Percentiles rank a stretch among this genome's conserved stretches.
These are phyloP conservation scores for Gentiana straminea DNA, from an alignment of 257 asterid genomes.

Conservation along the genomic window DNA sequence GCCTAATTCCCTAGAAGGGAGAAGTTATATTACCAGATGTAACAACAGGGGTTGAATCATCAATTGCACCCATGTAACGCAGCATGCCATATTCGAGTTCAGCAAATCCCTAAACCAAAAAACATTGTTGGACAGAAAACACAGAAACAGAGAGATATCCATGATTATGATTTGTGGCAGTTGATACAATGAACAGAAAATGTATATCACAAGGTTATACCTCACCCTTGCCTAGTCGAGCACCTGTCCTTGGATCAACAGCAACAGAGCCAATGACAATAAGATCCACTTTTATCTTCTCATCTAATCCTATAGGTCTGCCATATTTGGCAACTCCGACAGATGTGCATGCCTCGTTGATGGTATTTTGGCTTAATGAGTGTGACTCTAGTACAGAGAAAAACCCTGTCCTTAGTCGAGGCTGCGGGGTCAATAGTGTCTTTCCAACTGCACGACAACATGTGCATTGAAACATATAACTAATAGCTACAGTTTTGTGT, in stretches of 20 bases:
- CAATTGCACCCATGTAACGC: slow-evolving; percentile 90
- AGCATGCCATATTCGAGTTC: slow-evolving; percentile 98
- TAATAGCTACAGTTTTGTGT: too few relatives aligned
- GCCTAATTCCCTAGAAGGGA: too few relatives aligned
- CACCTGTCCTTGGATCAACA: slow-evolving; percentile 83
- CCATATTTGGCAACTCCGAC: slow-evolving; percentile 89
- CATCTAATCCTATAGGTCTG: slow-evolving; percentile 72
- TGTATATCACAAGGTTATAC: slow-evolving; percentile 18
- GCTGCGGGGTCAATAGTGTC: slow-evolving; percentile 85
- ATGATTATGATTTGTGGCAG: too few relatives aligned
- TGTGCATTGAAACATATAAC: too few relatives aligned
- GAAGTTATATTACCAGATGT: slow-evolving; percentile 48
- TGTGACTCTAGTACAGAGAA: slow-evolving; percentile 65
- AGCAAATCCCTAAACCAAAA: slow-evolving; percentile 64
- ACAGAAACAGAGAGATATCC: too few relatives aligned
- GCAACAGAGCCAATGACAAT: slow-evolving; percentile 93
- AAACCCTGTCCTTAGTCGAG: slow-evolving; percentile 89
- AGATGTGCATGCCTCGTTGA: slow-evolving; percentile 89
- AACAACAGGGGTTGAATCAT: slow-evolving; percentile 69
- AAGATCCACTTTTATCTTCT: slow-evolving; percentile 79
- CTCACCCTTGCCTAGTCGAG: slow-evolving; percentile 99
- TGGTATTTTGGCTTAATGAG: slow-evolving; percentile 38
- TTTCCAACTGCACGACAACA: slow-evolving; percentile 43
- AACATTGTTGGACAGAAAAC: too few relatives aligned
- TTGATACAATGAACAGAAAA: too few relatives aligned